Conservation (phyloP, 202 grass and related monocot species). For the Carex arenaria region DNA sequence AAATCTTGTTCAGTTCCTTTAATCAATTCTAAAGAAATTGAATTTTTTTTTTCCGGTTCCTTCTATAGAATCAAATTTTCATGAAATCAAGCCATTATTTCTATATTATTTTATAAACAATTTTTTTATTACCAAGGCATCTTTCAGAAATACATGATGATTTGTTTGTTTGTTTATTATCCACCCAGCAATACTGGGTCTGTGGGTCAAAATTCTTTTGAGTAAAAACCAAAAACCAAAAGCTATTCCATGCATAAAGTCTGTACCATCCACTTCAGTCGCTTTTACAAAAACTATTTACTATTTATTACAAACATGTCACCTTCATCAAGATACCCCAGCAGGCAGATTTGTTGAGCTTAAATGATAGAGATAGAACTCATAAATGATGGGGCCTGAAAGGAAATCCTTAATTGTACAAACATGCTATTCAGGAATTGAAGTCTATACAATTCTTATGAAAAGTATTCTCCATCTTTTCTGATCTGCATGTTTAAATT, state of each 20-base stretch:
- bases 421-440: not conserved
- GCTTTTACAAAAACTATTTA: not conserved
- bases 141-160: not conserved
- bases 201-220: not conserved
- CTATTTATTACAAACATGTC: slow-evolving; percentile 2
- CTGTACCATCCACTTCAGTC: not conserved
- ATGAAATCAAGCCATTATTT: too few relatives aligned
- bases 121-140: not conserved
- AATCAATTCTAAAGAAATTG: too few relatives aligned
- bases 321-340: slow-evolving; percentile 3
- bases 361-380: slow-evolving; percentile 2
- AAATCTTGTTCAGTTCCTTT: too few relatives aligned
- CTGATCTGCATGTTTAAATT: not conserved
- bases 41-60: too few relatives aligned
- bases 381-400: slow-evolving; percentile 3
- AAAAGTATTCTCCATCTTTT: not conserved
- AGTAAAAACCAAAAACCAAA: not conserved
- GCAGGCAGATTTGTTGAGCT: not conserved
- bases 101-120: too few relatives aligned
- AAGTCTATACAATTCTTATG: not conserved
- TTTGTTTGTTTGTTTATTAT: not conserved
- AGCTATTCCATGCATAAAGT: not conserved
- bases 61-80: too few relatives aligned
- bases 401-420: not conserved
- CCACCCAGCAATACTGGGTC: not conserved